Evolutionary conservation across 805 yeast species (phyloP).

Genomic region (Nakazawaea ernobii): DNA sequence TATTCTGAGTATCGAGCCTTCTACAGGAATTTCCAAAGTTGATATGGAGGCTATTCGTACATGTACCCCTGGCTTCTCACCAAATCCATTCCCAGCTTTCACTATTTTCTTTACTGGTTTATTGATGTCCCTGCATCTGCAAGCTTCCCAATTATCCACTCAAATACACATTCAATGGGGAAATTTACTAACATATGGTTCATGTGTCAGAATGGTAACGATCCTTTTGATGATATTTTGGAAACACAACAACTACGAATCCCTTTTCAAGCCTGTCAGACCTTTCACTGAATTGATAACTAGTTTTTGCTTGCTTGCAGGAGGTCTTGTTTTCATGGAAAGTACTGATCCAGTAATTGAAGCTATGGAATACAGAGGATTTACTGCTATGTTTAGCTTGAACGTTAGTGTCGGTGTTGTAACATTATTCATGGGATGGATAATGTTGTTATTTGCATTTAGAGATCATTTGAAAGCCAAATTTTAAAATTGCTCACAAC

Average conservation of each 20-base stretch:
- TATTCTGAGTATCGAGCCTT: slow-evolving; percentile 10
- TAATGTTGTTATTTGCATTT: slow-evolving; percentile 61
- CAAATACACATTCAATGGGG: slow-evolving; percentile 93
- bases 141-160: slow-evolving; percentile 74
- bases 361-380: slow-evolving; percentile 77
- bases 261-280: slow-evolving; percentile 41
- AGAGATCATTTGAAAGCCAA: slow-evolving; percentile 41
- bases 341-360: slow-evolving; percentile 81
- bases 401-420: slow-evolving; percentile 79
- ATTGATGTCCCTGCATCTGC: slow-evolving; percentile 92
- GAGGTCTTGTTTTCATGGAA: slow-evolving; percentile 91
- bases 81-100: slow-evolving; percentile 91
- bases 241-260: slow-evolving; percentile 26
- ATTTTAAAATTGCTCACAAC: too few relatives aligned
- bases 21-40: slow-evolving; percentile 14
- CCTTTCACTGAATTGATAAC: slow-evolving; percentile 86
- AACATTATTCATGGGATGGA: slow-evolving; percentile 84
- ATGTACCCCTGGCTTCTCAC: slow-evolving; percentile 70
- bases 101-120: slow-evolving; percentile 96
- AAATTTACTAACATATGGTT: slow-evolving; percentile 70
- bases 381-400: slow-evolving; percentile 85
- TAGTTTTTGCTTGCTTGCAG: slow-evolving; percentile 74
- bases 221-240: slow-evolving; percentile 46
- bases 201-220: slow-evolving; percentile 67
- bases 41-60: slow-evolving; percentile 16